Base-by-base conservation (phyloP, 495 filamentous ascomycete genomes). In the Podospora sp. region DNA sequence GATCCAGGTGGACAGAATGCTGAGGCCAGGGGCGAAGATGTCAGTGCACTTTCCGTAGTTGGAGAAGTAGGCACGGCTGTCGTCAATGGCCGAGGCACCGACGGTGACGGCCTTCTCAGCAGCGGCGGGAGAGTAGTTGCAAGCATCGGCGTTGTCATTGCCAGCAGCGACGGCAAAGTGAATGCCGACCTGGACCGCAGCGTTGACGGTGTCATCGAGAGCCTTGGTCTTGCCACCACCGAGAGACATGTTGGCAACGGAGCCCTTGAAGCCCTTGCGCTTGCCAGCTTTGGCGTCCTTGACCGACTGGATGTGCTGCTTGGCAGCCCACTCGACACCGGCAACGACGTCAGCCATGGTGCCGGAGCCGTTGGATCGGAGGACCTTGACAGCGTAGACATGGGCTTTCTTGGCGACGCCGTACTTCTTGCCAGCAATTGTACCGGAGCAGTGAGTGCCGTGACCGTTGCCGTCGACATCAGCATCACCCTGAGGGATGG, bases 11-110 rank as follows among this genome's bases (percentile, higher is more conserved):
- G 96, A 98, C 65, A 90, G 85, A 71, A 99, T 98, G 89, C 93
- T 97, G 58, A 98, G 85, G 72, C 96, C 96, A 61, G 96, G 96
- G 64, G 93, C 96, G 77, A 99, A 99, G 84, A 99, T 97, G 79
- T 98, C 93, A 76, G 94, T 97, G 86, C 96, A 99, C 87, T 93
- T 94, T 78, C 96, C 96, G 81, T 89, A 98, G 90, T 99, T 99
- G 87, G 96, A 98, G 90, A 99, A 99, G 88, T 98, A 99, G 69
- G 96, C 96, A 80, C 96, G 94, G 85, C 93, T 92, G 79, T 99
- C 96, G 71, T 86, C 86, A 35, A 99, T 86, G 66, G 91, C 96
- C 21, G 93, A 96, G 68, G 96, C 96, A 77, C 94, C 96, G 66
- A 99, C 96, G 58, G 96, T 99, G 73, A 99, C 89, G 63, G 96